Conservation (phyloP, 2,329 filamentous ascomycete species). For the Colletotrichum orbiculare region DNA sequence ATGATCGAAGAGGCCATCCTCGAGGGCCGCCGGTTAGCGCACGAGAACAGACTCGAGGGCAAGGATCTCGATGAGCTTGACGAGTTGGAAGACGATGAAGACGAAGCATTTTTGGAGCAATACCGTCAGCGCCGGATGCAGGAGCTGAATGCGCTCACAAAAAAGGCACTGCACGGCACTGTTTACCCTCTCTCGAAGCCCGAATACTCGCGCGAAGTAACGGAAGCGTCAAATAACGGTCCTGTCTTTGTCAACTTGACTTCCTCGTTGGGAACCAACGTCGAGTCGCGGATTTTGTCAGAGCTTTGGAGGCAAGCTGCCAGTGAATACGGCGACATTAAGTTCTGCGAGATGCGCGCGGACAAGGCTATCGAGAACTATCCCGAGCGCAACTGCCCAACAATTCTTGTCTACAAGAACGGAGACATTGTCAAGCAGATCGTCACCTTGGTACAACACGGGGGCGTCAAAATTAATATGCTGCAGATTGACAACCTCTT, state of each 20-base stretch:
- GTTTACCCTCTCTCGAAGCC: conserved; percentile 96
- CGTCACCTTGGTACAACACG: conserved; percentile 85
- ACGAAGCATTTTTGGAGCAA: conserved; percentile 88
- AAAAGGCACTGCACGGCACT: conserved; percentile 84
- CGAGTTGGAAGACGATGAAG: conserved; percentile 94
- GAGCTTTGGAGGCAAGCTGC: conserved; percentile 90
- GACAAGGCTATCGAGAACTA: conserved; percentile 97
- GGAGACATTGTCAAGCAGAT: conserved; percentile 92
- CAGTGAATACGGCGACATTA: conserved; percentile 88
- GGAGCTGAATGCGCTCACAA: conserved; percentile 80
- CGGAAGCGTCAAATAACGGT: conserved; percentile 81
- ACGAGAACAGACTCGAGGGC: conserved; percentile 92
- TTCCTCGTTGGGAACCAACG: conserved; percentile 80
- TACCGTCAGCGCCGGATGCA: conserved; percentile 90
- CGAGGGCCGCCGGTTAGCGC: conserved; percentile 83
- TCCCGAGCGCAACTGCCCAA: conserved; percentile 93
- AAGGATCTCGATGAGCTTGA: conserved; percentile 95
- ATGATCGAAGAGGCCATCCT: conserved; percentile 94
- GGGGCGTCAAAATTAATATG: conserved; percentile 77
- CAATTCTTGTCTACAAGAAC: conserved; percentile 90
- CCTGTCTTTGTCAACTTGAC: conserved; percentile 84
- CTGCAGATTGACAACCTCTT: conserved; percentile 84
- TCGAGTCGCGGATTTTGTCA: conserved; percentile 84
- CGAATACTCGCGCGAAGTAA: conserved; percentile 91
- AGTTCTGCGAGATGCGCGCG: conserved; percentile 95